phyloP scores from a whole-genome alignment of 176 grass and related monocot genomes.

The Musa acuminata region DNA sequence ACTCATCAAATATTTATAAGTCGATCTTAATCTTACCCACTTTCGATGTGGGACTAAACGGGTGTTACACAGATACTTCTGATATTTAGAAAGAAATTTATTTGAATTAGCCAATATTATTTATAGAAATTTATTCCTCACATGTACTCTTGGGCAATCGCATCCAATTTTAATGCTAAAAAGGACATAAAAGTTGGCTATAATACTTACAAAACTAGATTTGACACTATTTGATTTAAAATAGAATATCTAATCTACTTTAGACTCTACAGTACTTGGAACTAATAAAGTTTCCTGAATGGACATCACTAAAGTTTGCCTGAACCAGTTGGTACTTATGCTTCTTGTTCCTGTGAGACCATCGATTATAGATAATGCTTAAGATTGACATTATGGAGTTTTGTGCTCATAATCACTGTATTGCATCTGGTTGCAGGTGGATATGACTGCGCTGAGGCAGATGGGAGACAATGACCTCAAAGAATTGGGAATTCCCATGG shows the following conservation, averaged over 20 bases:
- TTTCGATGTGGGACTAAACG: too few relatives aligned
- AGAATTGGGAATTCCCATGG: slow-evolving; percentile 94
- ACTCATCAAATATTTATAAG: too few relatives aligned
- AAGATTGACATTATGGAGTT: background rate
- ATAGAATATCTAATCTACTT: background rate
- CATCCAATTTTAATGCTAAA: background rate
- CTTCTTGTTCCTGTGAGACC: background rate
- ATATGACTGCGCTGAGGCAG: slow-evolving; percentile 79
- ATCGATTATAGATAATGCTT: background rate
- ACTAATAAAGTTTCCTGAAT: too few relatives aligned
- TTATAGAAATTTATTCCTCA: background rate
- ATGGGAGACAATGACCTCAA: slow-evolving; percentile 90
- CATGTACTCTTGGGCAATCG: background rate
- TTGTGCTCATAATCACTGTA: background rate
- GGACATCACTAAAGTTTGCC: too few relatives aligned
- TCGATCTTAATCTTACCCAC: too few relatives aligned
- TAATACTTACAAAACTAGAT: background rate
- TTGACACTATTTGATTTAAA: background rate
- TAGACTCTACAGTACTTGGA: too few relatives aligned
- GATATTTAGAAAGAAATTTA: too few relatives aligned
- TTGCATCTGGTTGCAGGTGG: slow-evolving; percentile 24
- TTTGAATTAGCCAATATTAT: too few relatives aligned
- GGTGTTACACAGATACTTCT: too few relatives aligned
- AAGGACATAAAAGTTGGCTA: background rate
- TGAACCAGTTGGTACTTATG: background rate